phyloP scores from a whole-genome alignment of 441 rosid genomes.

The Gossypium lobatum region DNA sequence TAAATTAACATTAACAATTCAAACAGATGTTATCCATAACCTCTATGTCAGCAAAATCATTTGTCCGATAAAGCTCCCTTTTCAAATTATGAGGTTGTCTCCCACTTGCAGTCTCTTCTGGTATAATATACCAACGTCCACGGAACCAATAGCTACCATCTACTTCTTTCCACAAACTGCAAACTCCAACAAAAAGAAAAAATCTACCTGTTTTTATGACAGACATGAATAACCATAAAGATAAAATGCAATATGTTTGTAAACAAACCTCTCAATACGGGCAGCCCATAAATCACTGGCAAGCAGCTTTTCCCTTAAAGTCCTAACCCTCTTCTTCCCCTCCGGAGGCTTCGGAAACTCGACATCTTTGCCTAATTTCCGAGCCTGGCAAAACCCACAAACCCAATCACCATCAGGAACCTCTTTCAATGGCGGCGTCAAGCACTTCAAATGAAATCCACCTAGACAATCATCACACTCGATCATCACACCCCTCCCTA shows the following conservation, averaged over 20 bases:
- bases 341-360: constrained; percentile 46
- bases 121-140: constrained; percentile 82
- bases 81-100: constrained; percentile 75
- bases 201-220: background rate
- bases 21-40: constrained; percentile 26
- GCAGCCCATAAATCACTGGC: constrained; percentile 85
- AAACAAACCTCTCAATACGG: constrained; percentile 54
- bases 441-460: constrained; percentile 91
- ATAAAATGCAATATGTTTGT: background rate
- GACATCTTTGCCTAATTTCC: constrained; percentile 47
- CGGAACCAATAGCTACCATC: constrained; percentile 66
- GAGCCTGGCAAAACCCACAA: constrained; percentile 61
- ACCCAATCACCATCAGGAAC: constrained; percentile 93
- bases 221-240: background rate
- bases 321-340: constrained; percentile 64
- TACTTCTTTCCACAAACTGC: constrained; percentile 74
- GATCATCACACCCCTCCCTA: constrained; percentile 59
- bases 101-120: constrained; percentile 85
- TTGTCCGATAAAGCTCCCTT: constrained; percentile 77
- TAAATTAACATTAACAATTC: background rate
- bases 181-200: constrained; percentile 8
- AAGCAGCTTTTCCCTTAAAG: constrained; percentile 85
- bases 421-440: constrained; percentile 66
- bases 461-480: constrained; percentile 89
- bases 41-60: constrained; percentile 80